Evolutionary conservation across 176 grass and related monocot genomes (phyloP), one percentile per base, ranked within the genome.

Genomic region (Carex parvula): DNA sequence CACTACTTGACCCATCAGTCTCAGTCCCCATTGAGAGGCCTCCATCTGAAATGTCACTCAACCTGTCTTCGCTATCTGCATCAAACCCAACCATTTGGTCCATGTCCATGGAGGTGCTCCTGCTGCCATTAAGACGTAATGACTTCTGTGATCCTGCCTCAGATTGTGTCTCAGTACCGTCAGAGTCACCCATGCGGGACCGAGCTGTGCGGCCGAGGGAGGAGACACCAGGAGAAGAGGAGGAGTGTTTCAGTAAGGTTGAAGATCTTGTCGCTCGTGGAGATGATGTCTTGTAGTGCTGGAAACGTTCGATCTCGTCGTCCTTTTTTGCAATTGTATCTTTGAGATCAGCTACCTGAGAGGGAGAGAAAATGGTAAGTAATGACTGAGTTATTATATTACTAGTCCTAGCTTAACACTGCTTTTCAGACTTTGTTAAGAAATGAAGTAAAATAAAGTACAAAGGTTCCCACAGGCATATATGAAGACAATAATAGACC

Each of bases 1-100:
- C 41, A 71, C 89, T 93, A 63, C 89, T 87, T 26, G 92, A 98
- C 67, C 89, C 89, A 86, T 95, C 95, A 16, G 86, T 93, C 85
- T 94, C 92, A 83, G 91, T 90, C 62, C 90, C 89, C 89, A 98
- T 93, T 41, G 90, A 94, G 83, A 94, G 84, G 63, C 81, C 84
- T 74, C 90, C 90, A 85, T 98, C 95, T 60, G 92, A 94, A 88
- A 91, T 92, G 60, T 94, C 95, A 62, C 92, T 98, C 83, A 90
- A 80, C 65, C 88, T 85, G 70, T 87, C 95, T 69, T 98, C 95
- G 63, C 89, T 91, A 76, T 91, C 91, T 16, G 48, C 88, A 41
- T 94, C 95, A 57, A 91, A 93, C 50, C 73, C 79, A 80, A 42
- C 79, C 84, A 94, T 63, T 44, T 90, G 87, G 72, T 70, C 64